Evolutionary conservation across 106 monocot genomes (phyloP).

Genomic region (Dendrobium huoshanense): DNA sequence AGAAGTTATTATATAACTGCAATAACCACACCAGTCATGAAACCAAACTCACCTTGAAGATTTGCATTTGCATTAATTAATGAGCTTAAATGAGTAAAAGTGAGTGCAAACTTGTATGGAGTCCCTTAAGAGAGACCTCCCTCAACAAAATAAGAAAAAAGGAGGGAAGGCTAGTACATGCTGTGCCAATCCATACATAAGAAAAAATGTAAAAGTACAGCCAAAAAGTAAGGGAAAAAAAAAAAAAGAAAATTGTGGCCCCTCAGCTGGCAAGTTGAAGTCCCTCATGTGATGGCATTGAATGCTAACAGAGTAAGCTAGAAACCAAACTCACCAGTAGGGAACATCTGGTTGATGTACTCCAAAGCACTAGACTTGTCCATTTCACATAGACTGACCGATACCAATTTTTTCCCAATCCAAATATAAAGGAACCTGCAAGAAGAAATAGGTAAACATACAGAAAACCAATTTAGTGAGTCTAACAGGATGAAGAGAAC

Average conservation of each 20-base stretch:
- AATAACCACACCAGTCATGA: background rate
- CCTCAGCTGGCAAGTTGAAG: background rate
- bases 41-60: slow-evolving; percentile 27
- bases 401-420: background rate
- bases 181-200: too few species aligned
- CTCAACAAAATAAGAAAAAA: too few species aligned
- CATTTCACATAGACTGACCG: slow-evolving; percentile 25
- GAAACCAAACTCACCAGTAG: slow-evolving; percentile 50
- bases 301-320: background rate
- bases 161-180: too few species aligned
- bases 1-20: background rate
- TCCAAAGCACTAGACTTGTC: slow-evolving; percentile 92
- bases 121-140: too few species aligned
- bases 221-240: background rate
- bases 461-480: background rate
- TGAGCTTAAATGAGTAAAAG: too few species aligned
- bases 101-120: too few species aligned
- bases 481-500: background rate
- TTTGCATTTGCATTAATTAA: too few species aligned
- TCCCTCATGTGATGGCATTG: too few species aligned
- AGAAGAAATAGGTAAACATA: background rate
- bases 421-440: slow-evolving; percentile 4
- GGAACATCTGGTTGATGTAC: slow-evolving; percentile 98
- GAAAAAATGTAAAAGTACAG: too few species aligned
- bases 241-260: background rate